Base-by-base conservation (phyloP, 2,329 filamentous ascomycete species). In the Didymella pomorum region DNA sequence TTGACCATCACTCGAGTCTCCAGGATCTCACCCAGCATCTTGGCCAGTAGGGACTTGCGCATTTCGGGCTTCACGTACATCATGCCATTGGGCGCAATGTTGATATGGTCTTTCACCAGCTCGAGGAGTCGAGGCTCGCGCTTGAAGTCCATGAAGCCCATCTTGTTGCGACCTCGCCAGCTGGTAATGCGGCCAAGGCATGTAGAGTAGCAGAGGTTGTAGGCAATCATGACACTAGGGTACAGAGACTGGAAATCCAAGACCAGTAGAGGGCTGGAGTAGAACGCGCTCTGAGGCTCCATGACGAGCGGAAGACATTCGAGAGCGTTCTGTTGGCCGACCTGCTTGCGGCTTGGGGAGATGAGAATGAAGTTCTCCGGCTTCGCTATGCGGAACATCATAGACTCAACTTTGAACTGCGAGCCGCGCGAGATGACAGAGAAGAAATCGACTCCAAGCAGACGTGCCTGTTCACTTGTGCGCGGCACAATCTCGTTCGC, bases 1-100 rank as follows among this genome's bases (percentile, higher is more conserved):
- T 99, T 99, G 58, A 99, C 91, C 95, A 99, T 99, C 33, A 98
- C 89, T 61, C 95, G 86, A 6, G 95, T 98, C 77, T 98, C 94
- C 12, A 99, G 83, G 23, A 99, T 96, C 78, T 99, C 95, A 2
- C 90, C 89, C 61, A 99, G 81, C 95, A 99, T 99, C 79, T 96
- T 97, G 4, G 94, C 94, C 4, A 99, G 82, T 5, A 99, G 82
- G 0, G 93, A 97, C 76, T 93, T 96, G 29, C 95, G 88, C 69
- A 97, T 89, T 67, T 91, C 86, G 0, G 91, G 83, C 69, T 93
- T 96, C 60, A 87, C 88, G 70, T 96, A 99, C 87, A 99, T 96
- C 81, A 98, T 95, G 0, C 95, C 95, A 69, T 99, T 99, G 0
- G 95, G 95, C 0, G 95, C 85, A 63, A 99, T 90, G 74, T 97